Evolutionary conservation across 192 early-diverging fungal genomes (phyloP).

Genomic region (Phlyctochytrium bullatum): DNA sequence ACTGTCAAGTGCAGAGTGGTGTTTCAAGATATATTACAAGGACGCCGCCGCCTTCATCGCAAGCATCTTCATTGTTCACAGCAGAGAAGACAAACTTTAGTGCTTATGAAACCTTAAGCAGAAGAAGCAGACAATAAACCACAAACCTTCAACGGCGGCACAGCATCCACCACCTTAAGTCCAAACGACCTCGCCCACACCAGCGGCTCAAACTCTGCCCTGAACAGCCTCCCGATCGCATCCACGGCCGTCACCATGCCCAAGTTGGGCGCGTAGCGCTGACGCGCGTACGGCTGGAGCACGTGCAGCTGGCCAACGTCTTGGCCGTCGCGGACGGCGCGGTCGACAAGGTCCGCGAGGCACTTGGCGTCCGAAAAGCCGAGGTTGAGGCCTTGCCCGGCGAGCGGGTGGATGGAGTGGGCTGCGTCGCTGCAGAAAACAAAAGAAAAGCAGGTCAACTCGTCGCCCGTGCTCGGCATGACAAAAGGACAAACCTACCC

Average conservation of each 20-base stretch:
- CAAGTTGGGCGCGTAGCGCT: conserved; percentile 78
- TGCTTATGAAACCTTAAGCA: not conserved
- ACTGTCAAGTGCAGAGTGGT: too few relatives aligned
- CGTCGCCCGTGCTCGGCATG: not conserved
- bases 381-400: conserved; percentile 95
- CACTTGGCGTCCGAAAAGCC: conserved; percentile 82
- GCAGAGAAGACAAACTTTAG: too few relatives aligned
- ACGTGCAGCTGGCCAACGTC: conserved; percentile 74
- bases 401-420: conserved; percentile 92
- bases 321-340: conserved; percentile 66
- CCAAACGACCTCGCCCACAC: conserved; percentile 72
- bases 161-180: conserved; percentile 64
- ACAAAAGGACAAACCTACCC: conserved; percentile 56
- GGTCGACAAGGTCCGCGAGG: conserved; percentile 60
- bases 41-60: too few relatives aligned
- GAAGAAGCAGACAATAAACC: not conserved
- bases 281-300: conserved; percentile 74
- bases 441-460: not conserved
- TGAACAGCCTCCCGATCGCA: conserved; percentile 76
- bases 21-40: too few relatives aligned
- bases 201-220: conserved; percentile 57
- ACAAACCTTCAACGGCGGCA: conserved; percentile 58
- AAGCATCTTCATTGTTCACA: too few relatives aligned
- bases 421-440: conserved; percentile 77
- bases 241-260: conserved; percentile 84